Percentiles rank a stretch among this genome's conserved stretches.
phyloP scores from a whole-genome alignment of 2,329 filamentous ascomycete genomes.

The Alternaria conjuncta region DNA sequence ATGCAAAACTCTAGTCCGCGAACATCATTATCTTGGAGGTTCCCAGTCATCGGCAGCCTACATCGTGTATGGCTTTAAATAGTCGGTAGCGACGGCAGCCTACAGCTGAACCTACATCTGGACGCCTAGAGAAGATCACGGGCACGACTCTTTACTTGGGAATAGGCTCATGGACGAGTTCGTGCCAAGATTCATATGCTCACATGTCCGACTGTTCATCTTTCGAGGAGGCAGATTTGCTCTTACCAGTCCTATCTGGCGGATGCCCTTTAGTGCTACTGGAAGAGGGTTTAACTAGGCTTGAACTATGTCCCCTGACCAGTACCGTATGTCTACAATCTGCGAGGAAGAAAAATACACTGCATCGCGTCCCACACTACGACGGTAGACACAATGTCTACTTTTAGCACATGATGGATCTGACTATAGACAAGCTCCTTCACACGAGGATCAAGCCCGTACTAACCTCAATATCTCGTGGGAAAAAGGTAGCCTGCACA shows the following conservation, averaged over 20 bases:
- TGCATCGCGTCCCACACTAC: not conserved
- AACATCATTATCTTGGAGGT: not conserved
- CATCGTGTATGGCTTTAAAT: not conserved
- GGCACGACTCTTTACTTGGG: not conserved
- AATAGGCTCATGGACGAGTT: not conserved
- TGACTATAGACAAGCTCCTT: no score
- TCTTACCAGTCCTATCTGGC: not conserved
- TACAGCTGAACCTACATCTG: not conserved
- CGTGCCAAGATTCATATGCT: not conserved
- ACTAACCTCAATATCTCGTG: no score
- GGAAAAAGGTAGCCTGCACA: no score
- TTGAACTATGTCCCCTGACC: not conserved
- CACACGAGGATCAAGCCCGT: no score
- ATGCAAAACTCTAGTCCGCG: not conserved
- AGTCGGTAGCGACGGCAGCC: not conserved
- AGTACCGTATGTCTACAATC: not conserved
- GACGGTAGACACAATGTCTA: no score
- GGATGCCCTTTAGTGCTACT: not conserved
- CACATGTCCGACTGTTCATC: not conserved
- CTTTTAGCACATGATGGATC: no score
- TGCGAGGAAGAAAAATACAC: not conserved
- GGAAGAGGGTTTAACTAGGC: not conserved
- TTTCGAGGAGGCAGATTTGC: not conserved
- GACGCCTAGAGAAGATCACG: not conserved
- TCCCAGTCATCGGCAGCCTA: not conserved